phyloP scores from a whole-genome alignment of 306 rosid species.

The Comarum palustre region DNA sequence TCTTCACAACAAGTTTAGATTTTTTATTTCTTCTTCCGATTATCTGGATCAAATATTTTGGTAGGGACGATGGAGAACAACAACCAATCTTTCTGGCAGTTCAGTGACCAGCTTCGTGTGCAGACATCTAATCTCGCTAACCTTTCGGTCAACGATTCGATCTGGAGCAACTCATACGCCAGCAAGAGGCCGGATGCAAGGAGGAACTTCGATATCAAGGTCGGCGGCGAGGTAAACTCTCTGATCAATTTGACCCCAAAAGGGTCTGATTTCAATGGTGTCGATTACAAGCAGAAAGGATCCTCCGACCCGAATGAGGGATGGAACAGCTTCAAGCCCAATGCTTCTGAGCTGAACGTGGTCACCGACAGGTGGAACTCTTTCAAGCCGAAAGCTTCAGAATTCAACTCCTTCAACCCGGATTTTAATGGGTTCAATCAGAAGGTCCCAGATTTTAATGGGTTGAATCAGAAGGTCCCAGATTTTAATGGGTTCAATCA shows the following conservation, averaged over 20 bases:
- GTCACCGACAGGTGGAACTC: constrained; percentile 21
- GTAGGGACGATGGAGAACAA: constrained; percentile 49
- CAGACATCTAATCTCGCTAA: constrained; percentile 57
- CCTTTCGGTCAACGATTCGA: constrained; percentile 69
- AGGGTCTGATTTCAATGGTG: constrained; percentile 39
- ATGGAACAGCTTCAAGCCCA: constrained; percentile 26
- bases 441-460: background rate
- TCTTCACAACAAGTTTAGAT: too few relatives aligned
- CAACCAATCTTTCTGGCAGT: constrained; percentile 75
- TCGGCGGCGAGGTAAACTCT: constrained; percentile 67
- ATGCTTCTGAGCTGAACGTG: constrained; percentile 31
- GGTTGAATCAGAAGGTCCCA: constrained; percentile 13
- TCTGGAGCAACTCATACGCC: constrained; percentile 62
- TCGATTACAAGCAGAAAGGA: constrained; percentile 3
- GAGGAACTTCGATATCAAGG: constrained; percentile 69
- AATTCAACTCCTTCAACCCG: background rate
- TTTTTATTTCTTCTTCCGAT: background rate
- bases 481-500: constrained; percentile 26
- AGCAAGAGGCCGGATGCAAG: constrained; percentile 55
- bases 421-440: constrained; percentile 10
- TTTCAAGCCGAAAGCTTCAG: constrained; percentile 28
- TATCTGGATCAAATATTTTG: background rate
- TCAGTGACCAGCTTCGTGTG: constrained; percentile 76
- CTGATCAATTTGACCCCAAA: constrained; percentile 26
- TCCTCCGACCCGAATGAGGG: background rate